Conservation (phyloP, 2,329 filamentous ascomycete species). For the Claviceps citrina region DNA sequence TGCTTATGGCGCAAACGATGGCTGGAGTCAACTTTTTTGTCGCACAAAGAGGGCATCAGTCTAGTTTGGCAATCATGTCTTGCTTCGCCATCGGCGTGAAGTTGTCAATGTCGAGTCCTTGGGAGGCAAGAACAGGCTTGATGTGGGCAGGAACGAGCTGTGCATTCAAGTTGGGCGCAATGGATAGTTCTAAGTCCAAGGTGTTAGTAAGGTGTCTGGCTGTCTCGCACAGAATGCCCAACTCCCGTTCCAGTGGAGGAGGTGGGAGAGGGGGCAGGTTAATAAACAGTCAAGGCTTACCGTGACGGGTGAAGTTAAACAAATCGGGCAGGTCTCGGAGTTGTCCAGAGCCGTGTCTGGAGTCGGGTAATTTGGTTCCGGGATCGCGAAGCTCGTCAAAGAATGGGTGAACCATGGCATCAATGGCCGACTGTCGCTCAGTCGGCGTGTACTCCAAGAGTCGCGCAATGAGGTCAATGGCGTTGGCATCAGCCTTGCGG, state of each 20-base stretch:
- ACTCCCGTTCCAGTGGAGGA: neutral
- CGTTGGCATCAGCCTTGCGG: slow-evolving; percentile 82
- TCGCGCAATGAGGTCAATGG: slow-evolving; percentile 86
- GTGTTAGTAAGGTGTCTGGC: neutral
- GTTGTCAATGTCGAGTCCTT: slow-evolving; percentile 83
- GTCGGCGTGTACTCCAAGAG: slow-evolving; percentile 95
- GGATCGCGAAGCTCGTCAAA: slow-evolving; percentile 93
- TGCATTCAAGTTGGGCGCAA: slow-evolving; percentile 72
- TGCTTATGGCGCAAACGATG: slow-evolving; percentile 17
- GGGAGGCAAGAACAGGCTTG: slow-evolving; percentile 54
- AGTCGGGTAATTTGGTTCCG: slow-evolving; percentile 83
- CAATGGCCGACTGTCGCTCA: slow-evolving; percentile 79
- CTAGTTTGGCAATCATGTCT: slow-evolving; percentile 94
- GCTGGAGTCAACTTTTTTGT: slow-evolving; percentile 18
- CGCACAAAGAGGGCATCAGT: slow-evolving; percentile 44
- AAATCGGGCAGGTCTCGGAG: slow-evolving; percentile 70
- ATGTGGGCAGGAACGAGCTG: slow-evolving; percentile 78
- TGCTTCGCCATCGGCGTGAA: slow-evolving; percentile 82
- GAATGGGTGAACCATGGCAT: slow-evolving; percentile 97
- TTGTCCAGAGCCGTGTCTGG: slow-evolving; percentile 69
- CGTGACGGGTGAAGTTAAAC: slow-evolving; percentile 88
- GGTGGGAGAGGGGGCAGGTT: neutral
- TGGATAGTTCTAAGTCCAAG: slow-evolving; percentile 65
- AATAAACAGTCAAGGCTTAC: slow-evolving; percentile 41
- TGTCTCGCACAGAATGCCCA: too few species aligned